Base-by-base conservation (phyloP, 805 yeast species). In the Sugiyamaella qingdaonensis region DNA sequence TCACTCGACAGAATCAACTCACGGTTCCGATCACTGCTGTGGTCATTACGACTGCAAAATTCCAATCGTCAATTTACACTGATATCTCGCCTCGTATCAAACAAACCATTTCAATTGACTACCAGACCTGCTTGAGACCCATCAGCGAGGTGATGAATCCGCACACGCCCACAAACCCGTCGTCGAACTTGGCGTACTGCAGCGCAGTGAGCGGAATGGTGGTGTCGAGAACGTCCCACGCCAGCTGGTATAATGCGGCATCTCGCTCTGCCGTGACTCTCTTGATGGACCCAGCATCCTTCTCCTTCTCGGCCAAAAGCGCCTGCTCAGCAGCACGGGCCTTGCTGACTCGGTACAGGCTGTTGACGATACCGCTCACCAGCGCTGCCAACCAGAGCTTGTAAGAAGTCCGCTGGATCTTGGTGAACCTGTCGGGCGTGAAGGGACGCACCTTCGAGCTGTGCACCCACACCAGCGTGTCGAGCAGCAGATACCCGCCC, bases 111-210 rank as follows among this genome's bases (percentile, higher is more conserved):
- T 24, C 29, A 24, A 24, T 7, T 11, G 27, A 16, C 61, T 39
- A 65, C 95, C 95, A 62, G 84, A 60, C 83, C 65, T 62, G 86
- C 90, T 78, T 80, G 50, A 89, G 73, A 43, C 96, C 96, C 69
- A 89, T 74, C 47, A 82, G 55, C 37, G 96, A 85, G 32, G 97
- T 89, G 54, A 87, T 71, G 24, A 86, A 78, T 66, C 98, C 98
- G 36, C 94, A 89, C 54, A 84, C 71, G 35, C 95, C 97, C 48
- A 89, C 80, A 41, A 83, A 76, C 48, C 95, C 94, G 61, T 91
- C 97, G 66, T 82, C 80, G 62, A 81, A 73, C 60, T 75, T 75
- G 61, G 86, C 72, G 69, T 74, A 71, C 53, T 78, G 76, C 68
- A 87, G 78, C 51, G 82, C 79, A 68, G 86, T 82, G 65, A 84